A percentile compares a stretch with the other conserved stretches of the same genome.
Conservation (phyloP, 345 rosid species). For the Rhodamnia argentea region DNA sequence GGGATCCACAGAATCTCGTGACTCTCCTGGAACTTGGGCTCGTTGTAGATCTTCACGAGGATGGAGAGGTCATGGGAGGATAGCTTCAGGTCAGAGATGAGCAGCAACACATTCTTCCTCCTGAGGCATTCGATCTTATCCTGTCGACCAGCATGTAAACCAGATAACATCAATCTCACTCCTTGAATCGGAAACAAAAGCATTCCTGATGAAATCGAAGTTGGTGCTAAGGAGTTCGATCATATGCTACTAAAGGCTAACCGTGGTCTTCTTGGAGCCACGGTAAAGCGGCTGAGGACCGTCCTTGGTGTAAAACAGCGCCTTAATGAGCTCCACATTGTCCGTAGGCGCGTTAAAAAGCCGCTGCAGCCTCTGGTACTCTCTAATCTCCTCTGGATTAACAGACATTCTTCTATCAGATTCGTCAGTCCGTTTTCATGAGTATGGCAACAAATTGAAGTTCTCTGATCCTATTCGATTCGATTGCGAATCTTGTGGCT, state of each 20-base stretch:
- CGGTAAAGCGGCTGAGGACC: slow-evolving; percentile 32
- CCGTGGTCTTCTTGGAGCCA: slow-evolving; percentile 29
- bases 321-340: slow-evolving; percentile 35
- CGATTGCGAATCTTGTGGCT: neutral
- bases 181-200: neutral
- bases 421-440: neutral
- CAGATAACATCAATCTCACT: neutral
- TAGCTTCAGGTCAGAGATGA: slow-evolving; percentile 60
- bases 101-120: slow-evolving; percentile 56
- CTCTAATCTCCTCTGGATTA: slow-evolving; percentile 31
- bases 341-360: slow-evolving; percentile 22
- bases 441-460: neutral
- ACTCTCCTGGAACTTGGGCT: slow-evolving; percentile 28
- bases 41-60: slow-evolving; percentile 42
- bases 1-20: slow-evolving; percentile 79
- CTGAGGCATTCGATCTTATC: slow-evolving; percentile 57
- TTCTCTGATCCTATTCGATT: neutral
- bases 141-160: slow-evolving; percentile 9
- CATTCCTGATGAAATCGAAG: neutral
- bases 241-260: neutral
- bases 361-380: slow-evolving; percentile 17
- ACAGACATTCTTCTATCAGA: neutral
- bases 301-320: slow-evolving; percentile 29
- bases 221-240: neutral
- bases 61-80: slow-evolving; percentile 38